Evolutionary conservation across 1,284 basidiomycete species (phyloP).

Genomic region (Schizophyllum amplum): DNA sequence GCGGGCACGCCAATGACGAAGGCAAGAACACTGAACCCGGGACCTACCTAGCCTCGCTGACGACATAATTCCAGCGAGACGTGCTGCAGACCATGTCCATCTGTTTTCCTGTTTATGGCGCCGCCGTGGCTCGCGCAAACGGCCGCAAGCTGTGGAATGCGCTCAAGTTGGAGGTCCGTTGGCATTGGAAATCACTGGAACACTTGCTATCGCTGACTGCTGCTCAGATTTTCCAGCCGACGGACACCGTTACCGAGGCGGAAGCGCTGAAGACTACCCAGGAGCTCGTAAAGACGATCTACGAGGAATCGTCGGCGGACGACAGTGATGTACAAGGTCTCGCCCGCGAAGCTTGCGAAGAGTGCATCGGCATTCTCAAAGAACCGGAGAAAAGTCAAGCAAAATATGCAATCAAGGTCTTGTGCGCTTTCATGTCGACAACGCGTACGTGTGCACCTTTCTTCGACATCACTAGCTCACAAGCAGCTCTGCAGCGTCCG

Average conservation of each 20-base stretch:
- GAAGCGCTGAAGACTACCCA: constrained; percentile 67
- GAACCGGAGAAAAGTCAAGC: constrained; percentile 92
- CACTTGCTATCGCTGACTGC: constrained; percentile 1
- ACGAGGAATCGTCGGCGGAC: constrained; percentile 30
- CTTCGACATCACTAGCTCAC: constrained; percentile 7
- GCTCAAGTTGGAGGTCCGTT: constrained; percentile 74
- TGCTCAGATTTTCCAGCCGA: constrained; percentile 82
- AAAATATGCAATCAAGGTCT: constrained; percentile 72
- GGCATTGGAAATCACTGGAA: neutral
- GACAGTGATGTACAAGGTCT: constrained; percentile 47
- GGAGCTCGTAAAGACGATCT: constrained; percentile 67
- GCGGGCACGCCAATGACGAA: constrained; percentile 82
- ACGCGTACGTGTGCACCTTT: constrained; percentile 56
- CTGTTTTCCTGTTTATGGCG: constrained; percentile 81
- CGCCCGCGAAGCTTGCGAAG: constrained; percentile 67
- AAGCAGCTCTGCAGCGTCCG: constrained; percentile 43
- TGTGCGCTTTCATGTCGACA: constrained; percentile 69
- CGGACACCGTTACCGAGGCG: constrained; percentile 64
- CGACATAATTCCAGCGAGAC: constrained; percentile 51
- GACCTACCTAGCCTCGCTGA: neutral
- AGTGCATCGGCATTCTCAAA: constrained; percentile 71
- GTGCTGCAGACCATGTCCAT: constrained; percentile 66
- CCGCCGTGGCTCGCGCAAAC: constrained; percentile 47
- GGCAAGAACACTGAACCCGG: constrained; percentile 31
- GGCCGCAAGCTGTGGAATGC: constrained; percentile 81